Conservation (phyloP, 2,329 filamentous ascomycete species). For the Aureobasidium sp. region DNA sequence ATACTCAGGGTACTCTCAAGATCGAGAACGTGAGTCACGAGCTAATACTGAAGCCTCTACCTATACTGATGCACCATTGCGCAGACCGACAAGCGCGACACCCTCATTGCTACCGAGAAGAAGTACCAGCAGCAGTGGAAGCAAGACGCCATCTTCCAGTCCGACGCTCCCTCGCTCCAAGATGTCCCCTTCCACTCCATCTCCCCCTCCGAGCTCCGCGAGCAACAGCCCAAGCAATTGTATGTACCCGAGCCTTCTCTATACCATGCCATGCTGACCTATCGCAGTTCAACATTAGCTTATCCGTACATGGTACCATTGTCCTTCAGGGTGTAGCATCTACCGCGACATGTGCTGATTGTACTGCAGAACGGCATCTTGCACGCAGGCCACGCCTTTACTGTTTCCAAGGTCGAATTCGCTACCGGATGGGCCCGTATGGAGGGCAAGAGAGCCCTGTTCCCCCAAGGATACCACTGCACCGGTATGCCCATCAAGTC, state of each 20-base stretch:
- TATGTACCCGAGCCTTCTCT: slow-evolving; percentile 45
- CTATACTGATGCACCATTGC: slow-evolving; percentile 18
- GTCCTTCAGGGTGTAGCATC: no score
- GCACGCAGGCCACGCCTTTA: slow-evolving; percentile 90
- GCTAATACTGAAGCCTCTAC: neutral
- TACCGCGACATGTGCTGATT: no score
- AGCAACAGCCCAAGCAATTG: slow-evolving; percentile 85
- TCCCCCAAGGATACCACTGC: slow-evolving; percentile 91
- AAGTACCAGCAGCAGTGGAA: slow-evolving; percentile 87
- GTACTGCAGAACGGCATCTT: slow-evolving; percentile 54
- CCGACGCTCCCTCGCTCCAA: slow-evolving; percentile 69
- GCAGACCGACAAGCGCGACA: slow-evolving; percentile 80
- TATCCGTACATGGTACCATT: slow-evolving; percentile 60
- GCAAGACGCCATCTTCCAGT: slow-evolving; percentile 70
- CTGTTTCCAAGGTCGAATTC: slow-evolving; percentile 89
- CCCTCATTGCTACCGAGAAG: slow-evolving; percentile 76
- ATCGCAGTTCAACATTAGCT: slow-evolving; percentile 48
- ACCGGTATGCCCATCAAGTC: slow-evolving; percentile 98
- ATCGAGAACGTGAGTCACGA: slow-evolving; percentile 50
- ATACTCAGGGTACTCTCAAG: slow-evolving; percentile 56
- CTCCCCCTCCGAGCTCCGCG: slow-evolving; percentile 65
- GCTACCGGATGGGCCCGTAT: slow-evolving; percentile 78
- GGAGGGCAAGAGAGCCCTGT: slow-evolving; percentile 80
- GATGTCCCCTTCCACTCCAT: slow-evolving; percentile 73
- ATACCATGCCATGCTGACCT: no score